These are phyloP conservation scores for Rhodotorula mucilaginosa DNA, from an alignment of 1,284 basidiomycete species.

Conservation along the genomic window DNA sequence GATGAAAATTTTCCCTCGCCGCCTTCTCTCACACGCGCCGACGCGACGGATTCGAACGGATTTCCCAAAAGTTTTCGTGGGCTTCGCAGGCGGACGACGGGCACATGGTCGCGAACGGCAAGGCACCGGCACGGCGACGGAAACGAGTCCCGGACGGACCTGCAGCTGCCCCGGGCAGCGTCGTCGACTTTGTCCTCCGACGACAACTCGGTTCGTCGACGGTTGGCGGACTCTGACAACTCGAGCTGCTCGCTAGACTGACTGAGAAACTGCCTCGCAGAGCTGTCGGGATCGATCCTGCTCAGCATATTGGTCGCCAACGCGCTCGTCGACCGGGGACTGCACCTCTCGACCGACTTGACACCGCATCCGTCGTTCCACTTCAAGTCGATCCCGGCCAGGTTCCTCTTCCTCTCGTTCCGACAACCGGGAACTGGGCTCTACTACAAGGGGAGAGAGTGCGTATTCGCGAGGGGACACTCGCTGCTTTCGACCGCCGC, in stretches of 20 bases:
- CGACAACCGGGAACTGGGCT: slow-evolving; percentile 20
- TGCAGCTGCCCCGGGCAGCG: no score
- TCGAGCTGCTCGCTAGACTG: background rate
- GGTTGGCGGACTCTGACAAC: no score
- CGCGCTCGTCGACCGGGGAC: slow-evolving; percentile 5
- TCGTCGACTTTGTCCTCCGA: slow-evolving; percentile 1
- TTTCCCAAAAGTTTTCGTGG: no score
- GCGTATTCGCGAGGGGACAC: background rate
- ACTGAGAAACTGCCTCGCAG: background rate
- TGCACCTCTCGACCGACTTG: slow-evolving; percentile 26
- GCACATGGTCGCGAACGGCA: no score
- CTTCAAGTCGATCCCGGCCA: slow-evolving; percentile 15
- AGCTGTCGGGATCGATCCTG: slow-evolving; percentile 17
- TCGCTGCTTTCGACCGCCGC: background rate
- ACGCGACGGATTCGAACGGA: no score
- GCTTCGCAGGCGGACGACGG: no score
- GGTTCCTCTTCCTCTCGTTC: slow-evolving; percentile 38
- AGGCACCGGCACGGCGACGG: no score
- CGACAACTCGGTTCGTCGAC: background rate
- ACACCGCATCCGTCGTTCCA: slow-evolving; percentile 32
- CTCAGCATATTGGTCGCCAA: slow-evolving; percentile 13
- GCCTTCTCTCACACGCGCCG: no score
- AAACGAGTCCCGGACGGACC: no score
- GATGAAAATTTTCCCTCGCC: no score
- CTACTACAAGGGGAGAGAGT: slow-evolving; percentile 41